These are phyloP conservation scores for Rhizopogon sp. DNA, from an alignment of 768 basidiomycete genomes.

Conservation along the genomic window DNA sequence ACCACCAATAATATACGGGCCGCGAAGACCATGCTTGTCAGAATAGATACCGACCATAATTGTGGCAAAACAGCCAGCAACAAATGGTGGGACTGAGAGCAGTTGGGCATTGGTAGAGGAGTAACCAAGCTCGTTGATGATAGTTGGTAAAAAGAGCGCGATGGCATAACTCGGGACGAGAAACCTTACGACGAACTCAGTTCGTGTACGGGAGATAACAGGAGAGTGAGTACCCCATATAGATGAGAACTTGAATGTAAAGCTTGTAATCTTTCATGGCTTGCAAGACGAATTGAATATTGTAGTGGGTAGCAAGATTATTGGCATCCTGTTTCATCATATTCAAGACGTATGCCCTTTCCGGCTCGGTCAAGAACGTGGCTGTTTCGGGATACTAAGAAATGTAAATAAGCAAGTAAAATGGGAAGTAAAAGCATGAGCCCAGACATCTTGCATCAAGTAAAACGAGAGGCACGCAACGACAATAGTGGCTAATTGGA, in stretches of 20 bases:
- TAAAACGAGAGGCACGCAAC: too few relatives aligned
- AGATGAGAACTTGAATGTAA: constrained; percentile 28
- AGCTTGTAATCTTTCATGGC: constrained; percentile 44
- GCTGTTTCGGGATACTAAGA: too few relatives aligned
- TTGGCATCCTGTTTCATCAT: too few relatives aligned
- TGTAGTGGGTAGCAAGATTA: too few relatives aligned
- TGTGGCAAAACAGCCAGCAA: constrained; percentile 39
- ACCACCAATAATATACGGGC: too few relatives aligned
- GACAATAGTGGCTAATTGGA: too few relatives aligned
- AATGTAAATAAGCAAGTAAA: too few relatives aligned
- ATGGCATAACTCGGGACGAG: constrained; percentile 43
- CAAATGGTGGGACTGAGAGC: constrained; percentile 45
- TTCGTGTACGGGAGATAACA: background rate
- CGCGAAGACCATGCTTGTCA: too few relatives aligned
- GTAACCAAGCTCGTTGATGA: constrained; percentile 46
- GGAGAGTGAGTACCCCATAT: constrained; percentile 30
- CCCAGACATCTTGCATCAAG: too few relatives aligned
- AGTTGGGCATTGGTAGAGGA: constrained; percentile 13
- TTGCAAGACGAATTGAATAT: constrained; percentile 37
- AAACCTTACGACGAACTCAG: constrained; percentile 20
- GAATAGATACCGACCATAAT: constrained; percentile 13
- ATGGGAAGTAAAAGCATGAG: too few relatives aligned
- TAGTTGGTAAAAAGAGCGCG: constrained; percentile 48
- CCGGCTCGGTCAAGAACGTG: too few relatives aligned
- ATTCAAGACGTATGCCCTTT: too few relatives aligned